Evolutionary conservation across 2,329 filamentous ascomycete species (phyloP), one percentile per base, ranked within the genome.

Genomic region (Stemphylium beticola): DNA sequence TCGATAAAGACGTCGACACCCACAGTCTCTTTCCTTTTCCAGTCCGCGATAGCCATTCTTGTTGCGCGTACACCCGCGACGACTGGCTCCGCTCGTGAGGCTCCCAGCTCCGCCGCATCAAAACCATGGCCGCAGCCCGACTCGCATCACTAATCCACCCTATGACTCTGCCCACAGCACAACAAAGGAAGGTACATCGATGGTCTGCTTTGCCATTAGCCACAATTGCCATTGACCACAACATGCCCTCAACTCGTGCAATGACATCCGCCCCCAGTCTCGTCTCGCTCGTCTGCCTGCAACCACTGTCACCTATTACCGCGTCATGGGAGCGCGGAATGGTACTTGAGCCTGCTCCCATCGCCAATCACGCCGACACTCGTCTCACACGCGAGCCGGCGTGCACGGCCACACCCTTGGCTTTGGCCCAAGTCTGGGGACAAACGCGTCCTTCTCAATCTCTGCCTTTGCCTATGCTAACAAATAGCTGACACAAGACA

Each of bases 381-480:
- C 33, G 42, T 34, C 52, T 47, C 26, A 26, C 32, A 49, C 38
- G 40, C 49, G 44, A 29, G 49, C 65, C 55, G 51, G 39, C 34
- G 61, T 59, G 62, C 67, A 68, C 68, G 57, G 60, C 59, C 64
- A 65, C 65, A 55, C 40, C 22, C 65, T 65, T 66, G 60, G 66
- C 63, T 51, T 53, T 69, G 61, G 62, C 65, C 69, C 57, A 69
- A 42, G 62, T 58, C 60, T 72, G 66, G 57, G 67, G 65, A 55
- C 60, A 66, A 58, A 56, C 54, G 55, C 56, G 53, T 45, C 58
- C 49, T 58, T 53, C 53, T 60, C 53, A 63, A 54, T 55, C 50
- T 58, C 57, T 62, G 60, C 57, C 62, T 56, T 58, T 57, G 47
- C 50, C 59, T 63, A 60, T 66, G 52, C 61, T 65, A 66, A 62